Base-by-base conservation (phyloP, 2,329 filamentous ascomycete species). In the Tolypocladium capitatum region DNA sequence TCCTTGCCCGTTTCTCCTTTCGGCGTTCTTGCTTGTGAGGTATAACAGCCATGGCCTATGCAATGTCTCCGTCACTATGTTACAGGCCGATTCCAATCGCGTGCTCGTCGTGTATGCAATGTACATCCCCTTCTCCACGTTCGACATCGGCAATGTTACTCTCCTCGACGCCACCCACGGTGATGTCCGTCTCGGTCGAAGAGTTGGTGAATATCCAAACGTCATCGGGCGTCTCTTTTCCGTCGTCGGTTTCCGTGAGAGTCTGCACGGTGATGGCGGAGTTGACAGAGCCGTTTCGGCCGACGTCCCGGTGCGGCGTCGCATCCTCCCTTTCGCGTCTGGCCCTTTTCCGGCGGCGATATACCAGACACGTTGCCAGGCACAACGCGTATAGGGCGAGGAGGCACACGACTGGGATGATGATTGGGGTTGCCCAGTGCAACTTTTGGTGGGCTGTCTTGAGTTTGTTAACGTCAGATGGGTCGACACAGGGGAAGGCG, bases 321-420 rank as follows among this genome's bases (percentile, higher is more conserved):
- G 50, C 38, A n/a, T 48, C 46, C 8, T 55, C 51, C 10, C 48
- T 49, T 27, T 56, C 52, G 16, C 46, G 49, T 47, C 53, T 58
- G 16, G 50, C 49, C 38, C 50, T 58, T 48, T 52, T 59, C 16
- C 56, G 55, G 4, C 59, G 58, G 9, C 59, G 58, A 49, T 58
- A 58, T 28, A 55, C 43, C 33, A 63, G 51, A 36, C 57, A 64
- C 18, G 55, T 55, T 10, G 56, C 47, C 11, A 65, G 46, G n/a
- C 52, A 59, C 1, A 60, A 28, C 32, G 53, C 54, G 47, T 64
- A 65, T 16, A 63, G 40, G 8, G 55, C 51, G 1, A 65, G 52
- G 8, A 64, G 51, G n/a, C 56, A 54, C 31, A 59, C 52, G 27
- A 64, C 55, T 31, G 59, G 58, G 13, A 64, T 58, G 20, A 59